Evolutionary conservation across 2,329 filamentous ascomycete genomes (phyloP).

Genomic region (Leptographium galeiforme): DNA sequence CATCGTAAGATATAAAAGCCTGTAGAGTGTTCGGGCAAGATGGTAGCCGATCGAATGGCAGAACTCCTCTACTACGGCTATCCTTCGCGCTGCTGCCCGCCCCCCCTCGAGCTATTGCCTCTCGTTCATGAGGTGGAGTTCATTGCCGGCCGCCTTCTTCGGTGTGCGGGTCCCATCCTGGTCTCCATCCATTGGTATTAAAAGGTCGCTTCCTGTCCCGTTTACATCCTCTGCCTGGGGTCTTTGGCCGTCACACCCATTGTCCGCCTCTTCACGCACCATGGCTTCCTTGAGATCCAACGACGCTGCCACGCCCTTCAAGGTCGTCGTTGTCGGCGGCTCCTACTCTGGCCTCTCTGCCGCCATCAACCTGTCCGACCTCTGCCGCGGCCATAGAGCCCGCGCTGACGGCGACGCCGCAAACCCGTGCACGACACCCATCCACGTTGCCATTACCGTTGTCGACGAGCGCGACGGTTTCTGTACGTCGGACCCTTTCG

Average conservation of each 20-base stretch:
- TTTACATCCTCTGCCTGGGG: not conserved
- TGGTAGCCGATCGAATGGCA: too few species aligned
- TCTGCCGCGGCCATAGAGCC: slow-evolving; percentile 42
- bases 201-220: not conserved
- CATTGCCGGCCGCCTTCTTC: too few species aligned
- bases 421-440: slow-evolving; percentile 10
- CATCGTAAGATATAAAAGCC: too few species aligned
- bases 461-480: slow-evolving; percentile 75
- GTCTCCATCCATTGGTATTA: too few species aligned
- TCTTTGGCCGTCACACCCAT: not conserved
- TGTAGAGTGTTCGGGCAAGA: too few species aligned
- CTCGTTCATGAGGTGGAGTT: not conserved
- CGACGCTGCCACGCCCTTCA: slow-evolving; percentile 22
- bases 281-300: slow-evolving; percentile 7
- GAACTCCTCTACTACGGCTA: not conserved
- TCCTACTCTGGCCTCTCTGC: slow-evolving; percentile 60
- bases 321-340: slow-evolving; percentile 55
- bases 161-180: too few species aligned
- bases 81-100: not conserved
- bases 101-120: not conserved
- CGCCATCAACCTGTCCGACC: slow-evolving; percentile 53
- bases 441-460: slow-evolving; percentile 56
- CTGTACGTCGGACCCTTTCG: slow-evolving; percentile 36
- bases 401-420: slow-evolving; percentile 23
- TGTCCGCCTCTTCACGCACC: not conserved